Conservation (phyloP, 768 basidiomycete genomes). For the Agrocybe praecox region DNA sequence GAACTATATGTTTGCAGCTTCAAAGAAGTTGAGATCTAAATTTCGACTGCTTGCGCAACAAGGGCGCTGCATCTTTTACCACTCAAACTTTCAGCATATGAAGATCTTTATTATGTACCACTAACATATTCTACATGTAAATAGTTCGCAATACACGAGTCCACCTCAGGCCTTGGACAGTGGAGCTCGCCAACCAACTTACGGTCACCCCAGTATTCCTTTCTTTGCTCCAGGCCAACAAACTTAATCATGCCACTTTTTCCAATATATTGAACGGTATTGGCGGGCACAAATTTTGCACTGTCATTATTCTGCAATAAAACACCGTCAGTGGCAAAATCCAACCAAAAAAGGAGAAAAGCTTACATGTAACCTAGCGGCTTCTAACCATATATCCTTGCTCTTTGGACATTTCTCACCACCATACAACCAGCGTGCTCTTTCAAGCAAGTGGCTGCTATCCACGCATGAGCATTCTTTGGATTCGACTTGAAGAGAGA, state of each 20-base stretch:
- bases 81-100: too few relatives aligned
- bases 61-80: too few relatives aligned
- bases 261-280: conserved; percentile 91
- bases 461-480: conserved; percentile 98
- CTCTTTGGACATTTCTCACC: conserved; percentile 92
- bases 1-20: too few relatives aligned
- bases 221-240: too few relatives aligned
- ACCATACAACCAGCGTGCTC: conserved; percentile 98
- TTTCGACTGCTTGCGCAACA: too few relatives aligned
- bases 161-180: too few relatives aligned
- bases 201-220: too few relatives aligned
- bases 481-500: conserved; percentile 97
- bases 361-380: conserved; percentile 90
- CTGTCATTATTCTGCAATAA: conserved; percentile 77
- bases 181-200: too few relatives aligned
- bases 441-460: conserved; percentile 94
- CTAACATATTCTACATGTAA: too few relatives aligned
- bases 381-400: conserved; percentile 99
- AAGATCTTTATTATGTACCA: too few relatives aligned
- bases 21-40: too few relatives aligned
- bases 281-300: conserved; percentile 91
- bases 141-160: too few relatives aligned
- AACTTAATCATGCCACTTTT: conserved; percentile 97
- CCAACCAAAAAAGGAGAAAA: neutral
- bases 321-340: neutral